These are phyloP conservation scores for Candida patagonica DNA, from an alignment of 805 yeast genomes.

Conservation along the genomic window DNA sequence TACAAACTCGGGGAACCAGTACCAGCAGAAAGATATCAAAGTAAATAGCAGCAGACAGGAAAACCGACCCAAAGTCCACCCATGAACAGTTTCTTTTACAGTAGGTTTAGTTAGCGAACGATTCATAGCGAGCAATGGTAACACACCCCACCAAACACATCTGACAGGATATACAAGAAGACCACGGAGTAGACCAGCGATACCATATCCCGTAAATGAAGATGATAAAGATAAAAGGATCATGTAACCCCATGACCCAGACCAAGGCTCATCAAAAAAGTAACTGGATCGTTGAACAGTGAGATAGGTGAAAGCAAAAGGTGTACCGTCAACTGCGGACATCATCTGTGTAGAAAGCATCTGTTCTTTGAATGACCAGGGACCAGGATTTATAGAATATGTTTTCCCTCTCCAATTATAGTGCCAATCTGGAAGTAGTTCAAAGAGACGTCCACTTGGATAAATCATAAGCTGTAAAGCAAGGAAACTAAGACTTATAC, in stretches of 20 bases:
- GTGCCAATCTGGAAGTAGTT: conserved; percentile 39
- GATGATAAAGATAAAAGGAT: conserved; percentile 38
- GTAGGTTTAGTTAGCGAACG: conserved; percentile 32
- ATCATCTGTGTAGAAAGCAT: conserved; percentile 43
- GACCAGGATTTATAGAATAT: conserved; percentile 47
- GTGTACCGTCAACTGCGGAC: conserved; percentile 38
- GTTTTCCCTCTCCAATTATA: conserved; percentile 33
- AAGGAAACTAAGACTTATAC: conserved; percentile 40
- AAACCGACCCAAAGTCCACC: conserved; percentile 52
- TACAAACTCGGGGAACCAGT: conserved; percentile 60
- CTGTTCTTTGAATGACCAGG: conserved; percentile 54
- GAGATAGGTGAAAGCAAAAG: conserved; percentile 27
- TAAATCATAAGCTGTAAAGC: conserved; percentile 53
- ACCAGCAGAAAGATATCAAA: conserved; percentile 41
- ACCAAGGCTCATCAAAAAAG: conserved; percentile 12
- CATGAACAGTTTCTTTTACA: conserved; percentile 32
- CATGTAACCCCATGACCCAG: conserved; percentile 30
- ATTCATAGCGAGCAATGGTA: conserved; percentile 47
- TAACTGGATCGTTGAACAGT: conserved; percentile 10
- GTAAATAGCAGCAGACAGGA: conserved; percentile 39
- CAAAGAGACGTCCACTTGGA: conserved; percentile 46
- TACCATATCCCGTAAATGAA: conserved; percentile 43
- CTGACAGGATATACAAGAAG: conserved; percentile 37
- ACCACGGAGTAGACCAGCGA: conserved; percentile 47
- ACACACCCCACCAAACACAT: conserved; percentile 42